phyloP scores from a whole-genome alignment of 1,284 basidiomycete genomes.

The Pseudozyma sp. region DNA sequence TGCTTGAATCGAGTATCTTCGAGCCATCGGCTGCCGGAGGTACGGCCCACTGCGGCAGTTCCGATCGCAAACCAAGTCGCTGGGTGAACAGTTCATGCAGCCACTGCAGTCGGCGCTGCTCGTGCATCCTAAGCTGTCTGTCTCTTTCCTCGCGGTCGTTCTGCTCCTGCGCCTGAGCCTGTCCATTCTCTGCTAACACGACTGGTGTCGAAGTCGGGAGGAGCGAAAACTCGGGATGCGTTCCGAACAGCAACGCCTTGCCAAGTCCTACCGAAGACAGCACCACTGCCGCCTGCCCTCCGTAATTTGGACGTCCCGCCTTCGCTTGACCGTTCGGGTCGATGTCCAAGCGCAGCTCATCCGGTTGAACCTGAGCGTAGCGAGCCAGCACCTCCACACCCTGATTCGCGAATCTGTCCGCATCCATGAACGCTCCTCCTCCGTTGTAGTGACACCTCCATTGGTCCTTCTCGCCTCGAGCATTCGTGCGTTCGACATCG shows the following conservation, averaged over 20 bases:
- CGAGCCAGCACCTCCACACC: constrained; percentile 70
- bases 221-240: constrained; percentile 77
- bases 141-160: constrained; percentile 20
- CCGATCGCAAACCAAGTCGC: constrained; percentile 34
- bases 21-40: neutral
- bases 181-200: constrained; percentile 28
- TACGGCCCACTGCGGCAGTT: constrained; percentile 36
- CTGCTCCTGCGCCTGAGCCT: constrained; percentile 9
- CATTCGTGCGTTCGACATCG: constrained; percentile 57
- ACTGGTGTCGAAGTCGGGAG: constrained; percentile 53
- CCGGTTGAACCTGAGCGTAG: constrained; percentile 65
- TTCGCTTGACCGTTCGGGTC: constrained; percentile 15
- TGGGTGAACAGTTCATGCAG: constrained; percentile 27
- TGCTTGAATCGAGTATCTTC: neutral
- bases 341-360: constrained; percentile 34
- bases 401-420: constrained; percentile 41
- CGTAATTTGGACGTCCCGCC: constrained; percentile 23
- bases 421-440: constrained; percentile 72
- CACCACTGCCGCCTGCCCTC: constrained; percentile 72
- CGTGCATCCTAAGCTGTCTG: constrained; percentile 28
- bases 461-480: neutral
- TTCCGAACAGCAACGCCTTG: constrained; percentile 75
- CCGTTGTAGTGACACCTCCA: constrained; percentile 73
- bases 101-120: constrained; percentile 35
- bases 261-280: constrained; percentile 74